Conservation (phyloP, 768 basidiomycete species). For the Mycena epipterygia region DNA sequence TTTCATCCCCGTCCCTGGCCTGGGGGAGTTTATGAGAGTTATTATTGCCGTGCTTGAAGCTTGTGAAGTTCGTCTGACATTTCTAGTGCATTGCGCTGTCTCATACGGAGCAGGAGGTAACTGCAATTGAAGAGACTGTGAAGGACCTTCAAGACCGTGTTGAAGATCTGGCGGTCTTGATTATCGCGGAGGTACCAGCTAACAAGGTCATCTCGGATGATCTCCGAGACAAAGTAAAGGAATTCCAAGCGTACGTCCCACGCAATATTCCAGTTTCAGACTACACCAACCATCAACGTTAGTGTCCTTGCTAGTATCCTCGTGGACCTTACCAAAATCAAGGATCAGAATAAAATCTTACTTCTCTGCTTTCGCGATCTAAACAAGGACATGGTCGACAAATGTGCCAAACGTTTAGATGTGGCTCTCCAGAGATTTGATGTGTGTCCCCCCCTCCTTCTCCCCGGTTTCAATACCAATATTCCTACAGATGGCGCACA, state of each 20-base stretch:
- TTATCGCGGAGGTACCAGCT: neutral
- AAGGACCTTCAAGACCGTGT: slow-evolving; percentile 4
- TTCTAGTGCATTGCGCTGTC: neutral
- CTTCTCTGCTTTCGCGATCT: slow-evolving; percentile 1
- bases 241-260: neutral
- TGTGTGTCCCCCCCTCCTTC: neutral
- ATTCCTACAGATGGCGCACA: neutral
- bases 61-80: neutral
- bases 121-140: slow-evolving; percentile 2
- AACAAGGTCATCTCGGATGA: no score
- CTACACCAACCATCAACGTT: neutral
- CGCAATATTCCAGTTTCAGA: no score
- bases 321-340: slow-evolving; percentile 4
- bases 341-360: slow-evolving; percentile 13
- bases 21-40: no score
- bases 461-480: neutral
- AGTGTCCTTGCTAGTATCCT: neutral
- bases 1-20: no score
- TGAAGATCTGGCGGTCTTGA: neutral
- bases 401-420: neutral
- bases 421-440: slow-evolving; percentile 4
- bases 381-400: neutral
- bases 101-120: neutral
- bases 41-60: no score
- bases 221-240: neutral